Percentiles rank a stretch among this genome's conserved stretches.
These are phyloP conservation scores for Metarhizium rileyi DNA, from an alignment of 2,329 filamentous ascomycete species.

Conservation along the genomic window DNA sequence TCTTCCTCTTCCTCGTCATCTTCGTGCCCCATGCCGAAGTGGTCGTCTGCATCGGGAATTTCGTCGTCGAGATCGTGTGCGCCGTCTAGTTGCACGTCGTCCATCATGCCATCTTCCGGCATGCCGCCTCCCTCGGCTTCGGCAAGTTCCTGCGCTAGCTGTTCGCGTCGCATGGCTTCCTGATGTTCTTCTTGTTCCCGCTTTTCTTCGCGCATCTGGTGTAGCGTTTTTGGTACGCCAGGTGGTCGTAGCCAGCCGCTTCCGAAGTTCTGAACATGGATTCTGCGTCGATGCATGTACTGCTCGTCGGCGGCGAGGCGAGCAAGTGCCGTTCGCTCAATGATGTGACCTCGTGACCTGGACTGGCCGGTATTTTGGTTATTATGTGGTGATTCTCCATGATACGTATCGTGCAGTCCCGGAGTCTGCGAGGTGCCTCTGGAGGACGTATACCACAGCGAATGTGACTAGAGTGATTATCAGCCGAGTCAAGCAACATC, in stretches of 20 bases:
- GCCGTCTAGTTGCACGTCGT: conserved; percentile 46
- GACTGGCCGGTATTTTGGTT: conserved; percentile 22
- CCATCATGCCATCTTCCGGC: conserved; percentile 39
- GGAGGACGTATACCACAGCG: conserved; percentile 63
- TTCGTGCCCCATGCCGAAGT: conserved; percentile 39
- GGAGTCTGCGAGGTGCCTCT: conserved; percentile 35
- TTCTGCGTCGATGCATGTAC: conserved; percentile 63
- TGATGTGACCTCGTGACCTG: conserved; percentile 33
- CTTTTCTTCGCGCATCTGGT: conserved; percentile 82
- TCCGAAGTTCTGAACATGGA: conserved; percentile 79
- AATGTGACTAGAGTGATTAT: conserved; percentile 46
- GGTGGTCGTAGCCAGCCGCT: conserved; percentile 85
- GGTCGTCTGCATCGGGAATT: conserved; percentile 50
- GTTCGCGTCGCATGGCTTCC: conserved; percentile 61
- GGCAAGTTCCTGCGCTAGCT: conserved; percentile 63
- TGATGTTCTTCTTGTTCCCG: conserved; percentile 81
- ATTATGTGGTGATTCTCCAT: conserved; percentile 17
- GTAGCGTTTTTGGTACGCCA: conserved; percentile 78
- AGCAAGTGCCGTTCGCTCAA: conserved; percentile 54
- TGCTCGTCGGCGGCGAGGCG: conserved; percentile 68
- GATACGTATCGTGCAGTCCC: conserved; percentile 23
- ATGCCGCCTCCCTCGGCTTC: conserved; percentile 42
- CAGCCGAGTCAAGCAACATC: not conserved
- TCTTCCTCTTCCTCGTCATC: conserved; percentile 30
- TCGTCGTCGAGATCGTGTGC: conserved; percentile 60